These are phyloP conservation scores for Neurospora sp. DNA, from an alignment of 495 filamentous ascomycete genomes.

Conservation along the genomic window DNA sequence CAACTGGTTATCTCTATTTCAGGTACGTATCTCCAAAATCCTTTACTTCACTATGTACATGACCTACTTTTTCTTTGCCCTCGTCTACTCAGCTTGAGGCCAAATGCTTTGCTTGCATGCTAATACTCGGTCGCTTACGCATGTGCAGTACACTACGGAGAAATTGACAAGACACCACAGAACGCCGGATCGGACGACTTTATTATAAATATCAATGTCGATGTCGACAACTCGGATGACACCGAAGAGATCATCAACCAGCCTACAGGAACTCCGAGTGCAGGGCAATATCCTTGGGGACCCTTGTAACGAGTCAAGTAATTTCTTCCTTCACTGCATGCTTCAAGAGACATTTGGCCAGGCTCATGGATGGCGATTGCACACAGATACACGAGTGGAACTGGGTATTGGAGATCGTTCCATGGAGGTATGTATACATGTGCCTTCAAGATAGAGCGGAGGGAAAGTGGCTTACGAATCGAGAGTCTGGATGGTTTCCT, in stretches of 20 bases:
- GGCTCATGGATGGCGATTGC: no score
- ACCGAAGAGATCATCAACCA: background rate
- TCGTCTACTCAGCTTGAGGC: no score
- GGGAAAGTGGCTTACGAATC: no score
- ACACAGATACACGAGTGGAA: no score
- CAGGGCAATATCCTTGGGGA: background rate
- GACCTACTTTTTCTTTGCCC: no score
- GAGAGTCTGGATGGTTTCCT: no score
- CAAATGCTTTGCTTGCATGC: background rate
- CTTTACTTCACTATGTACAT: no score
- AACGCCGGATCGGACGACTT: background rate
- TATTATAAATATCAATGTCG: background rate
- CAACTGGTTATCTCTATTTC: background rate
- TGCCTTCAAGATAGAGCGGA: no score
- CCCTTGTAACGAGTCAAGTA: background rate
- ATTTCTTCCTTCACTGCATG: no score
- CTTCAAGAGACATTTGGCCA: no score
- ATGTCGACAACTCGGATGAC: background rate
- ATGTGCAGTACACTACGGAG: background rate
- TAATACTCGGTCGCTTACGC: background rate
- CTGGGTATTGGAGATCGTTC: no score
- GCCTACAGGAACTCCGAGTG: background rate
- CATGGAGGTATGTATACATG: no score
- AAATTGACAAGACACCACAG: background rate
- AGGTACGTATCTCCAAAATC: background rate